These are phyloP conservation scores for Sordaria brevicollis DNA, from an alignment of 495 filamentous ascomycete genomes.

Conservation along the genomic window DNA sequence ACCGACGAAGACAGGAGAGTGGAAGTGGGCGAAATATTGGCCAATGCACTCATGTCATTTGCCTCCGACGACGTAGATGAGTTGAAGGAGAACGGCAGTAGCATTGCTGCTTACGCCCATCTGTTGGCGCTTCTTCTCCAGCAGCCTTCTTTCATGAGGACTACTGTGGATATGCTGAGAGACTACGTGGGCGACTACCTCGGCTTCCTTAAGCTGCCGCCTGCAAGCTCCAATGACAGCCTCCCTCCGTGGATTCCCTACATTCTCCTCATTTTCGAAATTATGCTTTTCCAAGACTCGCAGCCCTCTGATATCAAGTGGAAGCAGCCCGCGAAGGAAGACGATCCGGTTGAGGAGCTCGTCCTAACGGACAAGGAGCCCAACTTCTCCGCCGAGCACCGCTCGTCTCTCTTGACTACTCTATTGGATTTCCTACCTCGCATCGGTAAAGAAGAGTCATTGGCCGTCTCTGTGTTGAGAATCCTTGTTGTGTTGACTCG, in stretches of 20 bases:
- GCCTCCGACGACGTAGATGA: constrained; percentile 67
- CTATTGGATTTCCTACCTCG: constrained; percentile 74
- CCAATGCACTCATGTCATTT: constrained; percentile 81
- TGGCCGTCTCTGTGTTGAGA: constrained; percentile 75
- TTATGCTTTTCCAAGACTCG: constrained; percentile 75
- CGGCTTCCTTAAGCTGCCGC: constrained; percentile 66
- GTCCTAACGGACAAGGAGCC: constrained; percentile 50
- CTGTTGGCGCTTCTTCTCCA: constrained; percentile 82
- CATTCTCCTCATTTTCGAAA: constrained; percentile 82
- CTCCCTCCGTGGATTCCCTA: constrained; percentile 86
- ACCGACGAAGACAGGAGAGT: constrained; percentile 51
- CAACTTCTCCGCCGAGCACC: constrained; percentile 56
- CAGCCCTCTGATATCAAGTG: constrained; percentile 68
- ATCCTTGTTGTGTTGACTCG: constrained; percentile 88
- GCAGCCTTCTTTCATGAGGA: constrained; percentile 67
- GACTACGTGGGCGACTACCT: constrained; percentile 68
- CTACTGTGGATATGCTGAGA: constrained; percentile 64
- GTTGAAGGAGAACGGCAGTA: constrained; percentile 47
- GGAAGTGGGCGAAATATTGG: constrained; percentile 73
- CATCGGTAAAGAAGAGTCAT: constrained; percentile 73
- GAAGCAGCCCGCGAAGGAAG: constrained; percentile 49
- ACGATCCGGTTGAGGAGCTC: constrained; percentile 42
- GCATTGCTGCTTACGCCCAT: constrained; percentile 84
- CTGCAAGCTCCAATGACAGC: constrained; percentile 57
- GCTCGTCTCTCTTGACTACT: constrained; percentile 57